A percentile compares a stretch with the other conserved stretches of the same genome.
Conservation (phyloP, 2,329 filamentous ascomycete genomes). For the Xylaria sp. region DNA sequence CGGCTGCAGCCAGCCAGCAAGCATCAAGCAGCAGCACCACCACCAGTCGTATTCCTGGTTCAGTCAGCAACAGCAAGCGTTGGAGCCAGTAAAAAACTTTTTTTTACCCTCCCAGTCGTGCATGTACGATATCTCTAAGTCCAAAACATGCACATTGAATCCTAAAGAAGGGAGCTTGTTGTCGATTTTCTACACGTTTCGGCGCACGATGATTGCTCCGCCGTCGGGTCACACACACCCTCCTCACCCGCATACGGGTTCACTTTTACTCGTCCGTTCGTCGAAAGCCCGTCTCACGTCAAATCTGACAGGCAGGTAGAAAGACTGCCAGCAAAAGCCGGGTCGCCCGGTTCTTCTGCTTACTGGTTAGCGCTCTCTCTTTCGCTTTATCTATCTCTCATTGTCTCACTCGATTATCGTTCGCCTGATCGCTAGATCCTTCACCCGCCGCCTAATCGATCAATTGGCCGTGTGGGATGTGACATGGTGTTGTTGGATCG, state of each 20-base stretch:
- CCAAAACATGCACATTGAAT: conserved; percentile 28
- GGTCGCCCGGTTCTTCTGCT: conserved; percentile 12
- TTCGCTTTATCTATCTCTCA: not conserved
- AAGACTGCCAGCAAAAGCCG: not conserved
- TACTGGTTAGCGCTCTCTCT: conserved; percentile 10
- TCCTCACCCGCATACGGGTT: not conserved
- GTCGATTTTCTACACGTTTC: conserved; percentile 7
- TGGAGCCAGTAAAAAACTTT: conserved; percentile 15
- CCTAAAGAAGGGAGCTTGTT: conserved; percentile 5
- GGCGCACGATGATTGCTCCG: not conserved
- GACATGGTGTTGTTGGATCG: not conserved
- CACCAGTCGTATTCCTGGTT: not conserved
- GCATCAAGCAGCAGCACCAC: not conserved
- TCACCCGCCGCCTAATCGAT: conserved; percentile 6
- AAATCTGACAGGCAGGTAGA: conserved; percentile 18
- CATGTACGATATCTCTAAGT: not conserved
- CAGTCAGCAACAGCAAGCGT: not conserved
- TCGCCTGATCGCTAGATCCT: not conserved
- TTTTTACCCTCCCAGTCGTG: conserved; percentile 25
- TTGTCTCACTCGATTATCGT: not conserved
- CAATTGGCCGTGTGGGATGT: conserved; percentile 10
- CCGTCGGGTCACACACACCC: conserved; percentile 6
- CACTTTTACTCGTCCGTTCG: conserved; percentile 13
- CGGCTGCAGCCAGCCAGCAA: conserved; percentile 31
- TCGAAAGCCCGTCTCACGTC: not conserved